A percentile compares a stretch with the other conserved stretches of the same genome.
phyloP scores from a whole-genome alignment of 306 rosid genomes.

The Cajanus cajan region DNA sequence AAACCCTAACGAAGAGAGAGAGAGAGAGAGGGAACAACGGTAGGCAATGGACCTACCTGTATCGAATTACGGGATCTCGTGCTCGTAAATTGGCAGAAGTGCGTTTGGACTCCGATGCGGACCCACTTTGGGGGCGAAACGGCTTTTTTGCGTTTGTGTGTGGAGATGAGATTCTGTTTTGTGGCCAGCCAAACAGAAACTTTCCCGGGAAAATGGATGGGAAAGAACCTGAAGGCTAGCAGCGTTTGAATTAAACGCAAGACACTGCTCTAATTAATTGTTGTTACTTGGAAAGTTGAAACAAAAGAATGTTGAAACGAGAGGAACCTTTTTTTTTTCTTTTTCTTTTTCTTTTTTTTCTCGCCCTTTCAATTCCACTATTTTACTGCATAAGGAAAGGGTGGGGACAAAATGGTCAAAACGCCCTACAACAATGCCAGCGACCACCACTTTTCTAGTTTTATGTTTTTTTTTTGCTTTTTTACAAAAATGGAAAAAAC shows the following conservation, averaged over 20 bases:
- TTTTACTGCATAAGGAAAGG: not conserved
- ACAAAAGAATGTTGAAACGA: not conserved
- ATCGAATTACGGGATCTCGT: conserved; percentile 59
- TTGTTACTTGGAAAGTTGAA: not conserved
- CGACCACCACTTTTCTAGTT: too few species aligned
- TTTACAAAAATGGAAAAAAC: too few species aligned
- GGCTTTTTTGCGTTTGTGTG: not conserved
- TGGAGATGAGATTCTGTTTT: conserved; percentile 22
- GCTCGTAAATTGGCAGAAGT: conserved; percentile 56
- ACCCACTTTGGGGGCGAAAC: conserved; percentile 37
- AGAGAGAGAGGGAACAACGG: not conserved
- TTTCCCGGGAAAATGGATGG: conserved; percentile 37
- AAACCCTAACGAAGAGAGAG: conserved; percentile 24
- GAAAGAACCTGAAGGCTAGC: not conserved
- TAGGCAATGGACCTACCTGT: conserved; percentile 45
- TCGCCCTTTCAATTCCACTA: not conserved
- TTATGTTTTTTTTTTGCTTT: too few species aligned
- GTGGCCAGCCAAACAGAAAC: conserved; percentile 33
- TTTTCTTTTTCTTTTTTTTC: too few species aligned
- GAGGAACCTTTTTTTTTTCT: not conserved
- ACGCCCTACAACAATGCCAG: too few species aligned
- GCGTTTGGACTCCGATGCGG: conserved; percentile 47
- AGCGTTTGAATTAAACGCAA: not conserved
- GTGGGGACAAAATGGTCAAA: not conserved
- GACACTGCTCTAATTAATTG: not conserved